phyloP scores from a whole-genome alignment of 805 yeast genomes.

The Lachancea lanzarotensis region DNA sequence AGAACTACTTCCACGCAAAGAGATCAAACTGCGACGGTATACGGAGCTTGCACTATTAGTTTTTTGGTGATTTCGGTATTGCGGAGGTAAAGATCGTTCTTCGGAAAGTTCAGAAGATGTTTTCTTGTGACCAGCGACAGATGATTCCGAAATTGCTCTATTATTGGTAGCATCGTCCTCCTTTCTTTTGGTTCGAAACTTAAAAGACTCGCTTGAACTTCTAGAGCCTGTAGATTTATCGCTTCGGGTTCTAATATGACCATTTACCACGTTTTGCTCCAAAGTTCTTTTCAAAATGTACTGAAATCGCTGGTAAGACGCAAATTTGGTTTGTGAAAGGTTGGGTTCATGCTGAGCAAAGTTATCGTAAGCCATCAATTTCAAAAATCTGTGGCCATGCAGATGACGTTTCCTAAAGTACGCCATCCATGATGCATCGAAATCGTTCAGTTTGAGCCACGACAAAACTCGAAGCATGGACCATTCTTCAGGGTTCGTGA shows the following conservation, averaged over 20 bases:
- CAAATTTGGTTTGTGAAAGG: conserved; percentile 40
- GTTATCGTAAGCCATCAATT: conserved; percentile 60
- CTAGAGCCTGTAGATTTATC: conserved; percentile 21
- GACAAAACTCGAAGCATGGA: conserved; percentile 53
- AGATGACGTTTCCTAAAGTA: conserved; percentile 54
- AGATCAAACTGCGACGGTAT: conserved; percentile 32
- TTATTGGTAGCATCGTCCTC: conserved; percentile 12
- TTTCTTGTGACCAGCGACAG: conserved; percentile 7
- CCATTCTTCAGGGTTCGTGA: conserved; percentile 60
- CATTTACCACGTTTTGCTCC: conserved; percentile 28
- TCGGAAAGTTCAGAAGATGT: conserved; percentile 1
- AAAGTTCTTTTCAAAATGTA: conserved; percentile 44
- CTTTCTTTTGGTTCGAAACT: conserved; percentile 13
- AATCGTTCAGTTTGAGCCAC: conserved; percentile 66
- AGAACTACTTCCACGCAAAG: conserved; percentile 23
- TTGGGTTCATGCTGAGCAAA: conserved; percentile 38
- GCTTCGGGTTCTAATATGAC: conserved; percentile 21
- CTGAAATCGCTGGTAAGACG: conserved; percentile 52
- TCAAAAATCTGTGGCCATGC: conserved; percentile 57
- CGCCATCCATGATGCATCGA: conserved; percentile 68
- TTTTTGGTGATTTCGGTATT: conserved; percentile 18
- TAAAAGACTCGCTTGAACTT: conserved; percentile 26
- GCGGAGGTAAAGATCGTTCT: conserved; percentile 8
- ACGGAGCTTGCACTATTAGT: conserved; percentile 29
- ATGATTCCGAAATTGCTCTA: conserved; percentile 30